Conservation (phyloP, 2,329 filamentous ascomycete genomes). For the Pseudogymnoascus sp. region DNA sequence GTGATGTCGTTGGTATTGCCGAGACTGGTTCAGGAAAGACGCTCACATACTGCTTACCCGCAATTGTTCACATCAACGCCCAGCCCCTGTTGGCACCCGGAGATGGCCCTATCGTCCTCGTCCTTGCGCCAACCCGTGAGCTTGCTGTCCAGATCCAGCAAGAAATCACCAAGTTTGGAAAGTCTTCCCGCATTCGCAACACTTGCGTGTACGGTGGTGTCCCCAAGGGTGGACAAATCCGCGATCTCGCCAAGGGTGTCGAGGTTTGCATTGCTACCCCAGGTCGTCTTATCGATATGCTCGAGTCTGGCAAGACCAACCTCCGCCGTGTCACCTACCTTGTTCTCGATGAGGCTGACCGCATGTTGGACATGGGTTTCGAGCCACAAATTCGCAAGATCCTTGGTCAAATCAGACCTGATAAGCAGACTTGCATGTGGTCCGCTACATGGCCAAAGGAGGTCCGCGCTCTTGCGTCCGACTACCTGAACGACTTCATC, state of each 20-base stretch:
- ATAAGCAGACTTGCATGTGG: conserved; percentile 99
- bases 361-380: conserved; percentile 99
- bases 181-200: conserved; percentile 95
- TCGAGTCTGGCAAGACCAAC: conserved; percentile 96
- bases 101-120: conserved; percentile 91
- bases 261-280: conserved; percentile 98
- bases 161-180: conserved; percentile 97
- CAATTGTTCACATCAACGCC: conserved; percentile 98
- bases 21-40: conserved; percentile 99
- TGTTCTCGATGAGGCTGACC: conserved; percentile 96
- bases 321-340: conserved; percentile 95
- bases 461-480: conserved; percentile 80
- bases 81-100: conserved; percentile 92
- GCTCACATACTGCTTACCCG: conserved; percentile 92
- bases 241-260: conserved; percentile 87
- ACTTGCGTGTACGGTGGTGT: conserved; percentile 99
- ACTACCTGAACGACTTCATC: conserved; percentile 92
- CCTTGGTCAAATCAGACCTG: conserved; percentile 91
- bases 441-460: conserved; percentile 99
- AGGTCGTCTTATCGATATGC: conserved; percentile 95
- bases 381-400: conserved; percentile 99
- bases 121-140: conserved; percentile 94
- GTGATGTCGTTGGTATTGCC: conserved; percentile 97
- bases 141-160: conserved; percentile 97
- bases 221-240: conserved; percentile 92